Evolutionary conservation across 1,139 yeast species (phyloP).

Genomic region (Candida pseudocylindracea): DNA sequence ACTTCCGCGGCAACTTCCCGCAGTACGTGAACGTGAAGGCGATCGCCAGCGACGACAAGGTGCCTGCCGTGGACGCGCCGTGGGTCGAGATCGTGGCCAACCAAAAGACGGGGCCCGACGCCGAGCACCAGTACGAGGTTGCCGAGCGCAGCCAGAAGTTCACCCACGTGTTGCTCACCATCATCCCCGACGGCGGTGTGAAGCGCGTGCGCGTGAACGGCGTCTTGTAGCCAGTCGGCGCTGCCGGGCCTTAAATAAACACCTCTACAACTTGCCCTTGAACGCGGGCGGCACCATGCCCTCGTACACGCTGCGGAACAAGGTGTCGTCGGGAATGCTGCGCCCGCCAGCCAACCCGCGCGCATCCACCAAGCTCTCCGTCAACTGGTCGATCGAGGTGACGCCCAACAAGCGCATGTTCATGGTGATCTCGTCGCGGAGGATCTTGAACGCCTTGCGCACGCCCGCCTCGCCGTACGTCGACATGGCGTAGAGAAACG

Average conservation of each 20-base stretch:
- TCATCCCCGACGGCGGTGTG: slow-evolving; percentile 93
- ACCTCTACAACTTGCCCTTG: slow-evolving; percentile 8
- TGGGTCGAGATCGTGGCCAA: slow-evolving; percentile 54
- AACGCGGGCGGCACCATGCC: slow-evolving; percentile 14
- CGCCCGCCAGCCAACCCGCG: slow-evolving; percentile 4
- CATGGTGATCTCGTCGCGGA: slow-evolving; percentile 1
- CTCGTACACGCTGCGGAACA: slow-evolving; percentile 16
- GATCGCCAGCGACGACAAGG: slow-evolving; percentile 14
- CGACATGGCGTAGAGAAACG: slow-evolving; percentile 1
- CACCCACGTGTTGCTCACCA: slow-evolving; percentile 57
- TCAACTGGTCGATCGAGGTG: slow-evolving; percentile 30
- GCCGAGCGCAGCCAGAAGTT: slow-evolving; percentile 6
- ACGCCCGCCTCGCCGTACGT: slow-evolving; percentile 1
- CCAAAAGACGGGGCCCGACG: slow-evolving; percentile 58
- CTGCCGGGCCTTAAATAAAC: not conserved
- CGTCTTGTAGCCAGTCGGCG: too few species aligned
- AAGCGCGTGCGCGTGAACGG: slow-evolving; percentile 51
- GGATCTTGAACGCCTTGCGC: slow-evolving; percentile 1
- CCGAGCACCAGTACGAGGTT: slow-evolving; percentile 38
- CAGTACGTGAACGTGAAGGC: slow-evolving; percentile 50
- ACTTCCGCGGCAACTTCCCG: slow-evolving; percentile 85
- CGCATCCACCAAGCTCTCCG: slow-evolving; percentile 5
- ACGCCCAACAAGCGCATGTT: slow-evolving; percentile 1
- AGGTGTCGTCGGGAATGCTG: slow-evolving; percentile 13
- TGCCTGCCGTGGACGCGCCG: slow-evolving; percentile 3